Base-by-base conservation (phyloP, 2,329 filamentous ascomycete species). In the Aspergillus neotritici region DNA sequence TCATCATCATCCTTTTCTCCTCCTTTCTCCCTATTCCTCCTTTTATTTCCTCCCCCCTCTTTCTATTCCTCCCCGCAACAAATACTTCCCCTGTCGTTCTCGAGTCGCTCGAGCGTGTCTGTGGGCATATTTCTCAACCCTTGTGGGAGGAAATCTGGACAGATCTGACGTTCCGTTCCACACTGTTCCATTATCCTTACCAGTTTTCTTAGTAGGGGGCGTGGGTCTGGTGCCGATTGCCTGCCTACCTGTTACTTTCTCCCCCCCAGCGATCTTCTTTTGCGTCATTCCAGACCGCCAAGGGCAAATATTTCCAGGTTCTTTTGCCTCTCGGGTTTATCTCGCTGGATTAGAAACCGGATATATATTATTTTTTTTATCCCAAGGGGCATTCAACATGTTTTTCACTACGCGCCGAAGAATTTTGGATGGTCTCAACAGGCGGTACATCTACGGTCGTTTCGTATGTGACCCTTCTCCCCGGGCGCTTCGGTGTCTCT, bases 391-490 rank as follows among this genome's bases (percentile, higher is more conserved):
- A 44, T 54, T 50, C 56, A 62, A 45, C 31, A 72, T 72, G 68
- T 59, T 73, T 43, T 62, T 64, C 47, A 54, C 55, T 40, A 55
- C 61, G 46, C 68, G 68, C 50, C 63, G 64, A 43, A 66, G 62
- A 56, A 58, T 69, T 39, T 56, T 73, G 34, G 63, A 70, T 57
- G 67, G 63, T 49, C 56, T 74, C 44, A 73, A 74, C 47, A 60
- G 64, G 49, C 63, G 67, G 54, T 74, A 74, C 52, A 69, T 74
- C 36, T 70, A 70, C 55, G 67, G 67, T 58, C 66, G 67, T 44
- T 52, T 70, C 62, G 67, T 70, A 61, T 41, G 64, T 62, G 33
- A 31, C 40, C 36, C 34, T 42, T 34, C 14, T 17, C 34, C 37
- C 37, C 35, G 14, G 15, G 36, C 15, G 15, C 16, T 36, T 31